Base-by-base conservation (phyloP, 2,329 filamentous ascomycete genomes). In the Incumbomyces delicatus region DNA sequence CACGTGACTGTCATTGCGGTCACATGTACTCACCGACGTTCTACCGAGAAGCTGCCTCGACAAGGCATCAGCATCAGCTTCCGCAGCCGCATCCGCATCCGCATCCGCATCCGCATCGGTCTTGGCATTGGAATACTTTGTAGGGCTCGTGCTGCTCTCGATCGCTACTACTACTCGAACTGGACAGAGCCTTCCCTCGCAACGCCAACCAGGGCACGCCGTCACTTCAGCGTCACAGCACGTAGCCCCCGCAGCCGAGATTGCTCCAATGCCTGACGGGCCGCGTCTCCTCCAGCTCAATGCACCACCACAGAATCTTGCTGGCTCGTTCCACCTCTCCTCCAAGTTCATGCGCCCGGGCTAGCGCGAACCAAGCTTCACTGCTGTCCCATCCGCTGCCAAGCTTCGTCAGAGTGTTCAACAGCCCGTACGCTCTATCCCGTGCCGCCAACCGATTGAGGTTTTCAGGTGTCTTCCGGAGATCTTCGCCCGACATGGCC, bases 271-370 rank as follows among this genome's bases (percentile, higher is more conserved):
- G 76, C 48, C 92, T 78, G 40, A 95, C 76, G 0, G 83, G 87
- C 53, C 78, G 80, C 6, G 79, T 80, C 62, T 98, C 90, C 62
- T 96, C 92, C 27, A 98, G 72, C 66, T 95, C 88, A 11, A 98
- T 85, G 58, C 89, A 94, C 88, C 90, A 96, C 92, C 92, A 96
- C 6, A 96, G 74, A 38, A 89, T 87, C 57, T 92, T 85, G 68
- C 89, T 94, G 12, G 92, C 85, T 70, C 90, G 94, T 32, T 92
- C 85, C 1, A 79, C 66, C 68, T 95, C 86, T 0, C 84, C 85
- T 48, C 86, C 85, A 61, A 88, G 80, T 65, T 98, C 92, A 60
- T 95, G 86, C 8, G 87, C 88, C 52, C 87, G 75, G 0, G 88
- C 86, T 30, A 98, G 75, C 3, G 84, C 78, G 60, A 87, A 90